These are phyloP conservation scores for Berberis vulgaris DNA, from an alignment of 164 flowering plant genomes.

Conservation along the genomic window DNA sequence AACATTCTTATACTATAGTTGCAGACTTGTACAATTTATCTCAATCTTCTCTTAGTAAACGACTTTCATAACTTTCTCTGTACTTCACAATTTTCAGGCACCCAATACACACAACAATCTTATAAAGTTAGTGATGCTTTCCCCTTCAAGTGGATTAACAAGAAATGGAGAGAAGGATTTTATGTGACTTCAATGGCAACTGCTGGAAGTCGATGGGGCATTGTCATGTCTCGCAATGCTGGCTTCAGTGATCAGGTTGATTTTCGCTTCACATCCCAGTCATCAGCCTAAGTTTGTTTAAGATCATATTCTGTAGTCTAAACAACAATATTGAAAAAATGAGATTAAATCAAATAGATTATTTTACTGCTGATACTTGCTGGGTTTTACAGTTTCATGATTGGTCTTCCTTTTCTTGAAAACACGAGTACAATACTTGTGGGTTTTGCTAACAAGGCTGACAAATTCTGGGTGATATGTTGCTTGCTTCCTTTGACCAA, in stretches of 20 bases:
- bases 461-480: too few species aligned
- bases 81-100: slow-evolving; percentile 31
- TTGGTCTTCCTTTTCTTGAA: too few species aligned
- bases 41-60: neutral
- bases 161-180: slow-evolving; percentile 83
- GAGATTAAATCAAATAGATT: too few species aligned
- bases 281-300: neutral
- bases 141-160: slow-evolving; percentile 83
- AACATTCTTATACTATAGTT: neutral
- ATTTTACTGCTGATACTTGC: too few species aligned
- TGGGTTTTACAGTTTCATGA: too few species aligned
- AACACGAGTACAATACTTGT: too few species aligned
- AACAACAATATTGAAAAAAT: too few species aligned
- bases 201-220: slow-evolving; percentile 65
- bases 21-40: neutral
- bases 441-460: too few species aligned
- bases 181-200: slow-evolving; percentile 80
- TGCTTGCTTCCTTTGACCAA: too few species aligned
- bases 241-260: slow-evolving; percentile 64
- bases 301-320: too few species aligned
- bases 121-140: slow-evolving; percentile 77
- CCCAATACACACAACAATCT: slow-evolving; percentile 59
- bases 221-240: slow-evolving; percentile 80
- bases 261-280: neutral
- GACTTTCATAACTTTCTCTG: neutral